Conservation (phyloP, 2,329 filamentous ascomycete genomes). For the Venturia carpophila region DNA sequence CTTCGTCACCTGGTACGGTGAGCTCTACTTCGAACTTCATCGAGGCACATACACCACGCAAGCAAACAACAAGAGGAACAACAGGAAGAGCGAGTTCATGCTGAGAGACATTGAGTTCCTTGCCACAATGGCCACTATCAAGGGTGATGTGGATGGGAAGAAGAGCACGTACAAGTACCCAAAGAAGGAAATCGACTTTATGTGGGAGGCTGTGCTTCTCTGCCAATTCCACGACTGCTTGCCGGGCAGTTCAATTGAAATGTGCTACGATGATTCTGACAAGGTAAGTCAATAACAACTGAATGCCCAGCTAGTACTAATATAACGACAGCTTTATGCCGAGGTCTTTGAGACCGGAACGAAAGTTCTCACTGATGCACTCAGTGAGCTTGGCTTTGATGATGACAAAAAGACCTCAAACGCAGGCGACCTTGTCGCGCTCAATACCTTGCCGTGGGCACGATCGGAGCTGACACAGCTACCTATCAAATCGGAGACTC, state of each 20-base stretch:
- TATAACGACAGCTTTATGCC: conserved; percentile 57
- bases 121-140: conserved; percentile 75
- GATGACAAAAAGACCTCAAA: conserved; percentile 36
- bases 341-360: conserved; percentile 72
- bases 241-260: conserved; percentile 89
- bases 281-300: conserved; percentile 39
- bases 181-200: conserved; percentile 84
- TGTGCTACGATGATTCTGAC: conserved; percentile 96
- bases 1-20: conserved; percentile 93
- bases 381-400: conserved; percentile 57
- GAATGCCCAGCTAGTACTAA: conserved; percentile 23
- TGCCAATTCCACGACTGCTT: conserved; percentile 98
- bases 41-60: conserved; percentile 96
- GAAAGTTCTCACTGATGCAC: conserved; percentile 61
- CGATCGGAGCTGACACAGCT: conserved; percentile 66
- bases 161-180: conserved; percentile 67
- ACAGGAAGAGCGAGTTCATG: conserved; percentile 75
- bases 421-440: conserved; percentile 48
- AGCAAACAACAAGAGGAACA: conserved; percentile 94
- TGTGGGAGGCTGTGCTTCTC: conserved; percentile 88
- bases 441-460: conserved; percentile 86
- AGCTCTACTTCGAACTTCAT: conserved; percentile 96
- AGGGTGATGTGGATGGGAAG: conserved; percentile 42
- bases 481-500: conserved; percentile 29
- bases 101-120: conserved; percentile 83